Evolutionary conservation across 1,284 basidiomycete genomes (phyloP).

Genomic region (Xerocomus minutiporus): DNA sequence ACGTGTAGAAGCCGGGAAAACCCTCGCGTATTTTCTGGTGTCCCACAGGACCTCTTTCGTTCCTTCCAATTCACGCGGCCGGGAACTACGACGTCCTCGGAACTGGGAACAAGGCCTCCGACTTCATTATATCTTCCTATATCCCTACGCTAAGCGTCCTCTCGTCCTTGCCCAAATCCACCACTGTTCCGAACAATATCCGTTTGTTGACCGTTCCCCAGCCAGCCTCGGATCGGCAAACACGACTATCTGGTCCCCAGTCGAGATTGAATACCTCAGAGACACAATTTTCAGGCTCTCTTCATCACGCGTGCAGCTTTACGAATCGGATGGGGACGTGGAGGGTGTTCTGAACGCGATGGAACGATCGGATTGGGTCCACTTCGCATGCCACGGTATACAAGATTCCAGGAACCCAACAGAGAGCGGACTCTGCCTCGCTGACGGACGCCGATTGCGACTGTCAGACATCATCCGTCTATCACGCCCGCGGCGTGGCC

Average conservation of each 20-base stretch:
- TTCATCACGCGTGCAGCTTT: neutral
- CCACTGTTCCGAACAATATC: neutral
- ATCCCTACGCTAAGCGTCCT: neutral
- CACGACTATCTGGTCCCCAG: neutral
- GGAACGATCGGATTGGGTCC: constrained; percentile 1
- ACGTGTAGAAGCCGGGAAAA: neutral
- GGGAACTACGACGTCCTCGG: neutral
- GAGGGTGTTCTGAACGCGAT: neutral
- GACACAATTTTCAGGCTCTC: neutral
- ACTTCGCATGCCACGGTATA: neutral
- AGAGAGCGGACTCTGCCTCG: neutral
- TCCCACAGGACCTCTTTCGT: neutral
- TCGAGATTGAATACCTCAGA: neutral
- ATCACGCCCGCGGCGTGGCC: neutral
- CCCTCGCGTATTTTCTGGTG: constrained; percentile 29
- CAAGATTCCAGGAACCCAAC: neutral
- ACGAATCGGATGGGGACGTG: neutral
- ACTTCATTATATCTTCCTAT: constrained; percentile 4
- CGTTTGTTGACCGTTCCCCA: neutral
- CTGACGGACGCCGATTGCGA: neutral
- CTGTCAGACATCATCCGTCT: neutral
- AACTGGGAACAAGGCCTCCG: neutral
- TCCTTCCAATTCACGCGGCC: neutral
- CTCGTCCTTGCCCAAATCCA: neutral
- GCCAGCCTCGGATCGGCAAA: neutral